phyloP scores from a whole-genome alignment of 148 eudicot genomes.

The Beta vulgaris region DNA sequence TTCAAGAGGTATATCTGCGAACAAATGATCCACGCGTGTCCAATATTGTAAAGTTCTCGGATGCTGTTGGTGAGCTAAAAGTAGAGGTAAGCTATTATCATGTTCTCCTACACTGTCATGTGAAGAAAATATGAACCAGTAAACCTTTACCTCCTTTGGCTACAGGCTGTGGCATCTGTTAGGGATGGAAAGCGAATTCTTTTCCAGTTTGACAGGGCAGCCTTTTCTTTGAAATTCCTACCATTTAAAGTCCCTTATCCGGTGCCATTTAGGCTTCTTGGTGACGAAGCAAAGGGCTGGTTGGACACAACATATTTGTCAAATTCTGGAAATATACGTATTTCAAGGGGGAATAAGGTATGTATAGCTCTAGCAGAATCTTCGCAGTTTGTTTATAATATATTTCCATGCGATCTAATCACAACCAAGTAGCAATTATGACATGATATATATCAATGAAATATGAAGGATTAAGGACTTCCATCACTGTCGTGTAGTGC shows the following conservation, averaged over 20 bases:
- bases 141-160: background rate
- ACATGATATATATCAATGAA: background rate
- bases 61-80: conserved; percentile 87
- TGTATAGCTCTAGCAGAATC: conserved; percentile 14
- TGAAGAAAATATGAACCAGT: background rate
- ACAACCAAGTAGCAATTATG: background rate
- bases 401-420: background rate
- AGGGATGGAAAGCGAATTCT: conserved; percentile 78
- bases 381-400: background rate
- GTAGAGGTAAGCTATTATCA: conserved; percentile 65
- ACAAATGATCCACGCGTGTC: conserved; percentile 87
- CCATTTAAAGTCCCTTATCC: conserved; percentile 99
- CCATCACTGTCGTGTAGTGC: conserved; percentile 65
- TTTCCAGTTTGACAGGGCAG: conserved; percentile 94
- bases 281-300: conserved; percentile 99
- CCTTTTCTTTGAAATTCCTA: conserved; percentile 79
- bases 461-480: conserved; percentile 43
- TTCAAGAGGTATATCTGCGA: conserved; percentile 81
- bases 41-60: conserved; percentile 87
- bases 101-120: background rate
- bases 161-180: conserved; percentile 82
- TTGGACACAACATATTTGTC: conserved; percentile 97
- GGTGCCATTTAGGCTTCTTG: conserved; percentile 91
- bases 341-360: conserved; percentile 98
- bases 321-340: conserved; percentile 77